Conservation (phyloP, 495 filamentous ascomycete genomes). For the Extremus antarcticus region DNA sequence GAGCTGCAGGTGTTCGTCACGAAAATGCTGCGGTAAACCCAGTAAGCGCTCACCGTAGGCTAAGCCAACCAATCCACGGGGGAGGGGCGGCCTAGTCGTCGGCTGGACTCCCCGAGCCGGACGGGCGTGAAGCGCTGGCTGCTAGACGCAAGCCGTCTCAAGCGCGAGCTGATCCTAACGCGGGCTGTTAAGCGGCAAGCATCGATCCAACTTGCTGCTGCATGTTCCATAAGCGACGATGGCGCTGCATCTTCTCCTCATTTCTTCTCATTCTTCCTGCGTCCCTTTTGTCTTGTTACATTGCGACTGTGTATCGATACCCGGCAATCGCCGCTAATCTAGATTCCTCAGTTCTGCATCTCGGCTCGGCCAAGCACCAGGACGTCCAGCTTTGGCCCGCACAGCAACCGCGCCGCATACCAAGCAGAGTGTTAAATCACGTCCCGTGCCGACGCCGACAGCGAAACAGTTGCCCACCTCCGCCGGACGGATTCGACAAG, state of each 20-base stretch:
- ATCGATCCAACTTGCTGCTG: not conserved
- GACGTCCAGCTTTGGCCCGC: not conserved
- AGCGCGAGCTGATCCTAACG: not conserved
- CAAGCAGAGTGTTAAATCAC: not conserved
- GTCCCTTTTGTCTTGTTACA: not conserved
- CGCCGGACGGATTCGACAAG: too few species aligned
- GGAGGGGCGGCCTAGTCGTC: not conserved
- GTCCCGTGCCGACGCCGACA: not conserved
- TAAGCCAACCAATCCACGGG: not conserved
- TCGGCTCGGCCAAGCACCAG: not conserved
- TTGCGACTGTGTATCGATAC: not conserved
- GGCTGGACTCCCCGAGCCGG: not conserved
- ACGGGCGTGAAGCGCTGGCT: not conserved
- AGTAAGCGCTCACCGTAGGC: not conserved
- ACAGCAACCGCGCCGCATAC: constrained; percentile 7
- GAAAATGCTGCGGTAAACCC: not conserved
- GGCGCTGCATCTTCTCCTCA: not conserved
- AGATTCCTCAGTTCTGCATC: not conserved
- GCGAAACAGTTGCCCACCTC: too few species aligned
- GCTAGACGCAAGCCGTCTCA: not conserved
- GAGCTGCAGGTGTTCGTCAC: not conserved
- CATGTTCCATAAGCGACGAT: not conserved
- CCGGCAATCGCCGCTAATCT: not conserved
- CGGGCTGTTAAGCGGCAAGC: not conserved
- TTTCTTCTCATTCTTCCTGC: not conserved